Evolutionary conservation across 345 rosid genomes (phyloP).

Genomic region (Lepidium sativum): DNA sequence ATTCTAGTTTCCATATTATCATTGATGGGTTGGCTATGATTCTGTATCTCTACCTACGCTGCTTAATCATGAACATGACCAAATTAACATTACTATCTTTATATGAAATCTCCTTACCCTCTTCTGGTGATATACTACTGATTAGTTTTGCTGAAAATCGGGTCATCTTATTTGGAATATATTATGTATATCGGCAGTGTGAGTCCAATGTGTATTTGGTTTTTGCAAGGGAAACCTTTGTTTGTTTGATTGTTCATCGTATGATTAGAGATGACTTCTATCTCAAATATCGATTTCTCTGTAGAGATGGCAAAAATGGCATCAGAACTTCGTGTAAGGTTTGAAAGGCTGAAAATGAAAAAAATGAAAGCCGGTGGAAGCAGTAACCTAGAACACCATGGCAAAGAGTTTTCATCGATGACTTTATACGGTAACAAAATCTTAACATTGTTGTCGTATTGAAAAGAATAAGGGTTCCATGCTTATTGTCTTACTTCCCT

Average conservation of each 20-base stretch:
- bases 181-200: too few species aligned
- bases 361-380: conserved; percentile 26
- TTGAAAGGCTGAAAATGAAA: conserved; percentile 34
- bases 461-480: not conserved
- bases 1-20: not conserved
- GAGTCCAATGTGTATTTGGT: not conserved
- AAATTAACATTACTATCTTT: not conserved
- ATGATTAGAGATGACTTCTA: not conserved
- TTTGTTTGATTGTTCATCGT: not conserved
- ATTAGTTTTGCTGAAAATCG: not conserved
- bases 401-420: conserved; percentile 19
- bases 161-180: not conserved
- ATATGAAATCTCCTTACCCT: not conserved
- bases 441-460: conserved; percentile 2
- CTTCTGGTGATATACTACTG: not conserved
- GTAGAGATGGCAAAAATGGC: conserved; percentile 56
- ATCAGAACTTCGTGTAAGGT: conserved; percentile 44
- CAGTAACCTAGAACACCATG: conserved; percentile 18
- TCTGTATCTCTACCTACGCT: not conserved
- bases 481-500: not conserved
- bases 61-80: too few species aligned
- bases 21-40: not conserved
- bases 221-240: not conserved
- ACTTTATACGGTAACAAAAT: conserved; percentile 4
- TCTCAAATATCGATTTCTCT: conserved; percentile 4